Evolutionary conservation across 2,329 filamentous ascomycete genomes (phyloP), one percentile per base, ranked within the genome.

Genomic region (Fusarium sp.): DNA sequence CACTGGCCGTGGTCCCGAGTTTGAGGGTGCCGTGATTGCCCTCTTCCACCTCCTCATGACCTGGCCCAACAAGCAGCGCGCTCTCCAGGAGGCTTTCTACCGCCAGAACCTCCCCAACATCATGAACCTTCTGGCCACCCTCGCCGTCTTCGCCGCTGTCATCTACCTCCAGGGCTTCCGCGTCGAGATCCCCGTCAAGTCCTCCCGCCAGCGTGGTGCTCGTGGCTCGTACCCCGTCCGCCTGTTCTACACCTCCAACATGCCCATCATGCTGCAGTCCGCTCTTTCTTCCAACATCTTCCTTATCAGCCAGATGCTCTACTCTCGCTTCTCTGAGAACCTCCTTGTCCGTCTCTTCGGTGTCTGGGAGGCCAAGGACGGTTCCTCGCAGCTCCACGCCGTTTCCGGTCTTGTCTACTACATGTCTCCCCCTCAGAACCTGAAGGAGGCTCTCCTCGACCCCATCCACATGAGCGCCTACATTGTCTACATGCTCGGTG

Each of bases 191-290:
- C 97, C 97, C 74, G 97, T 99, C 90, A 99, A 99, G 92, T 98
- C 95, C 71, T 96, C 95, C 80, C 95, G 97, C 87, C 97, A 99
- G 91, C 95, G 97, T 90, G 97, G 97, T 86, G 97, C 97, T 84
- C 96, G 97, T 81, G 97, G 96, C 82, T 97, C 95, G 45, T 99
- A 98, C 91, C 97, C 97, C 81, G 92, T 99, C 85, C 96, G 97
- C 82, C 94, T 99, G 70, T 99, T 99, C 92, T 99, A 99, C 89
- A 99, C 97, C 83, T 98, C 95, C 85, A 99, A 99, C 93, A 99
- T 99, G 97, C 97, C 97, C 83, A 99, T 99, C 87, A 99, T 99
- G 97, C 91, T 99, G 84, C 97, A 99, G 89, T 98, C 96, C 57
- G 97, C 97, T 79, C 92, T 99, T 78, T 98, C 95, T 78, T 98